Base-by-base conservation (phyloP, 192 early-diverging fungal species). In the Rhizophlyctis rosea region DNA sequence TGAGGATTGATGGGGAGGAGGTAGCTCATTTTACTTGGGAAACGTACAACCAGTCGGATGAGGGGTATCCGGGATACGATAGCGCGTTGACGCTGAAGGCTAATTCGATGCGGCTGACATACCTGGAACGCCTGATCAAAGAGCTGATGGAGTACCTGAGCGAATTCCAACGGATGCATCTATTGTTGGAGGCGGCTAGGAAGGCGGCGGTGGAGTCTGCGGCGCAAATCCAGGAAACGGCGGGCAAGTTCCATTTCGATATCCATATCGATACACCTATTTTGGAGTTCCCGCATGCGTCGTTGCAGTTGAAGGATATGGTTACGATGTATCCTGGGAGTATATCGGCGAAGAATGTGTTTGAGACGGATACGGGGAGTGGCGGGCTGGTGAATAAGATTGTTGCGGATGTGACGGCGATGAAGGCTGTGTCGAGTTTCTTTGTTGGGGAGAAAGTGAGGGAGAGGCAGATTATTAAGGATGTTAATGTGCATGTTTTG, bases 1-100 rank as follows among this genome's bases (percentile, higher is more conserved):
- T 96, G 7, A 81, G 80, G 2, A 91, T 98, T 61, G 87, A 95
- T 71, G 91, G 93, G 11, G 88, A 90, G 29, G 87, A 95, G 57
- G 74, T 94, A 30, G 92, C 92, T 0, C 90, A 94, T 60, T 93
- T 99, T 54, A 72, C 73, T 3, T 96, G 90, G 64, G 87, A 99
- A 59, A 95, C 89, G 0, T 96, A 82, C 69, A 82, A 88, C 54
- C 52, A 75, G 1, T 53, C 71, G 2, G 50, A 72, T 2, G 54
- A 77, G 3, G 65, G 59, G 32, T 94, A 91, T 54, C 92, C 94
- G 1, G 92, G 93, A 1, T 96, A 91, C 72, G 90, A 99, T 55
- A 84, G 86, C 3, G 78, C 86, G 0, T 61, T 95, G 1, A 83
- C 77, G 33, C 76, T 99, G 29, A 74, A 81, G 7, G 85, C 91